phyloP scores from a whole-genome alignment of 2,329 filamentous ascomycete genomes.

The Cordyceps militaris region DNA sequence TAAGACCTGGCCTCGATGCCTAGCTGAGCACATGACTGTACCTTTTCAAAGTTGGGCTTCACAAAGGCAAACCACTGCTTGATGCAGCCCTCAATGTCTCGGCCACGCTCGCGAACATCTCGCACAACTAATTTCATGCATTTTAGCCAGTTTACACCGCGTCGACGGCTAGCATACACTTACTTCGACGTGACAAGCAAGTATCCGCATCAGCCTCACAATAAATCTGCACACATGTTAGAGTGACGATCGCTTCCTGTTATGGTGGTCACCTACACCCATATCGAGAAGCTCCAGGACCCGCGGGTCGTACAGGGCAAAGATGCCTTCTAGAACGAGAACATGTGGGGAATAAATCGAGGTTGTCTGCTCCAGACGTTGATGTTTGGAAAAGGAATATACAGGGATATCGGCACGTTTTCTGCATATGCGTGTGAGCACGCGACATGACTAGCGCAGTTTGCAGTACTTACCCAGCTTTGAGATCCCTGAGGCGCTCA shows the following conservation, averaged over 20 bases:
- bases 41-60: conserved; percentile 90
- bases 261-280: conserved; percentile 48
- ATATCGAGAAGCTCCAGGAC: conserved; percentile 85
- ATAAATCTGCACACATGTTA: conserved; percentile 57
- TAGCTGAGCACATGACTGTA: conserved; percentile 56
- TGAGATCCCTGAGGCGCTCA: conserved; percentile 72
- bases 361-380: conserved; percentile 69
- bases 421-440: conserved; percentile 35
- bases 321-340: conserved; percentile 89
- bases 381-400: conserved; percentile 92
- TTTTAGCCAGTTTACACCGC: conserved; percentile 12
- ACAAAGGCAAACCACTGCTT: conserved; percentile 98
- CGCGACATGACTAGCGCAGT: neutral
- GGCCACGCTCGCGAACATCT: conserved; percentile 80
- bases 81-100: conserved; percentile 90
- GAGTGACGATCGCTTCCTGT: neutral
- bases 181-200: conserved; percentile 82
- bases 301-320: conserved; percentile 83
- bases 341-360: conserved; percentile 96
- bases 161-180: conserved; percentile 26
- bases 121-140: conserved; percentile 55
- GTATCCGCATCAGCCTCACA: conserved; percentile 94
- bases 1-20: conserved; percentile 43
- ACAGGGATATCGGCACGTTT: conserved; percentile 86
- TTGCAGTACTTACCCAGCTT: conserved; percentile 64